These are phyloP conservation scores for Phytophthora capsici DNA, from an alignment of 352 stramenopile species.

Conservation along the genomic window DNA sequence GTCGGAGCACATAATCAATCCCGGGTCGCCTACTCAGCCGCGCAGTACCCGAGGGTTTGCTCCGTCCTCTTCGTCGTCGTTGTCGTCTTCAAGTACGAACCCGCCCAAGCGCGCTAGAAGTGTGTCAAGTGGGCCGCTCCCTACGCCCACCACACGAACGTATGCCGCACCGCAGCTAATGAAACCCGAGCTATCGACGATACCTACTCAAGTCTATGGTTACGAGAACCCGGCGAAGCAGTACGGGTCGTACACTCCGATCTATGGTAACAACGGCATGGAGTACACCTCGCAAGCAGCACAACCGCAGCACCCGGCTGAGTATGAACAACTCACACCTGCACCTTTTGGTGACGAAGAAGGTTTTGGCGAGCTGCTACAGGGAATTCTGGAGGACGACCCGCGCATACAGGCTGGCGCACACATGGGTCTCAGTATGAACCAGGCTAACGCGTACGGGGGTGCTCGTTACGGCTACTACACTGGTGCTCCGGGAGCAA, in stretches of 20 bases:
- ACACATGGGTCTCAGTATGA: slow-evolving; percentile 25
- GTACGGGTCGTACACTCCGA: slow-evolving; percentile 30
- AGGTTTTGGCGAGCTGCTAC: slow-evolving; percentile 68
- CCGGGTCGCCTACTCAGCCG: slow-evolving; percentile 31
- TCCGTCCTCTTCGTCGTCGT: slow-evolving; percentile 5
- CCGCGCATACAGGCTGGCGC: slow-evolving; percentile 30
- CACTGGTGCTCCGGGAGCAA: neutral
- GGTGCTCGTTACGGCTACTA: slow-evolving; percentile 33
- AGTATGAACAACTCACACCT: slow-evolving; percentile 69
- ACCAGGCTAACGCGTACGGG: slow-evolving; percentile 20
- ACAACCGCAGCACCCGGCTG: slow-evolving; percentile 19
- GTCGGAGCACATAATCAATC: slow-evolving; percentile 44
- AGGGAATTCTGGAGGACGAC: slow-evolving; percentile 79
- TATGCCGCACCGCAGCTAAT: slow-evolving; percentile 34
- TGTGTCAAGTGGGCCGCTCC: slow-evolving; percentile 36
- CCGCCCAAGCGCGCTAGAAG: slow-evolving; percentile 35
- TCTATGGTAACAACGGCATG: slow-evolving; percentile 41
- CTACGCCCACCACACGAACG: slow-evolving; percentile 26
- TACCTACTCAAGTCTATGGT: slow-evolving; percentile 35
- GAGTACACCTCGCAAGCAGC: slow-evolving; percentile 30
- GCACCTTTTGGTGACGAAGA: slow-evolving; percentile 69
- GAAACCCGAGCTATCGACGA: slow-evolving; percentile 37
- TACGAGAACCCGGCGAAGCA: slow-evolving; percentile 39
- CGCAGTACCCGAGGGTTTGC: slow-evolving; percentile 22
- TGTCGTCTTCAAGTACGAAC: slow-evolving; percentile 19